Evolutionary conservation across 1,139 yeast species (phyloP).

Genomic region (Suhomyces bolitotheri): DNA sequence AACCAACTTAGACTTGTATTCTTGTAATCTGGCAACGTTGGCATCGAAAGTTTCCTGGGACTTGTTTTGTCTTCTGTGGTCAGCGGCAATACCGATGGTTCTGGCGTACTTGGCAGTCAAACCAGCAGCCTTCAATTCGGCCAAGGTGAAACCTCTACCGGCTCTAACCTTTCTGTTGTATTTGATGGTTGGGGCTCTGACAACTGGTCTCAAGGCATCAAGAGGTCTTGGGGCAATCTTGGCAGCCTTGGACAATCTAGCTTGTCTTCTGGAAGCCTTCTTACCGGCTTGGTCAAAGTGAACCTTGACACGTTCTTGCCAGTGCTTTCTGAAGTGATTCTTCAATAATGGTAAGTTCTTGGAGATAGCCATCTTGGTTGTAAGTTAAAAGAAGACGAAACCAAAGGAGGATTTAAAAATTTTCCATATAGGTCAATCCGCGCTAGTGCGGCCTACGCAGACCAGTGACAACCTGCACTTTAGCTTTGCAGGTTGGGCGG

Average conservation of each 20-base stretch:
- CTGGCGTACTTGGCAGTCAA: conserved; percentile 94
- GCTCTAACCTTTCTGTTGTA: conserved; percentile 99
- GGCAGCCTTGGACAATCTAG: conserved; percentile 94
- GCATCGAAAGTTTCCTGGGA: conserved; percentile 92
- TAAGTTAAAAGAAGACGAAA: conserved; percentile 10
- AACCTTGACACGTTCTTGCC: conserved; percentile 99
- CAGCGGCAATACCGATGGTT: conserved; percentile 98
- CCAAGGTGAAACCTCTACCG: conserved; percentile 98
- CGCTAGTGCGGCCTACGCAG: conserved; percentile 4
- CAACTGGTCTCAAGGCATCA: conserved; percentile 95
- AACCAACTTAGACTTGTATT: conserved; percentile 93
- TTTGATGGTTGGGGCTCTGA: conserved; percentile 97
- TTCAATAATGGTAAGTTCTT: conserved; percentile 97
- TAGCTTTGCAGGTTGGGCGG: conserved; percentile 5
- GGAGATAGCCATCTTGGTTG: conserved; percentile 73
- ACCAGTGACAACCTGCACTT: conserved; percentile 8
- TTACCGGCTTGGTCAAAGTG: conserved; percentile 99
- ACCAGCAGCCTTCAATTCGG: conserved; percentile 98
- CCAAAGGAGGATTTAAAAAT: conserved; percentile 10
- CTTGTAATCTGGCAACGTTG: conserved; percentile 95
- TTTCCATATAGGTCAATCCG: conserved; percentile 13
- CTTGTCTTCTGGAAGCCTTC: conserved; percentile 94
- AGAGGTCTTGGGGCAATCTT: conserved; percentile 96
- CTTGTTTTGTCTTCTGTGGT: conserved; percentile 99
- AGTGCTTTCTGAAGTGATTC: conserved; percentile 98